Conservation (phyloP, 495 filamentous ascomycete species). For the Tuber magnatum region DNA sequence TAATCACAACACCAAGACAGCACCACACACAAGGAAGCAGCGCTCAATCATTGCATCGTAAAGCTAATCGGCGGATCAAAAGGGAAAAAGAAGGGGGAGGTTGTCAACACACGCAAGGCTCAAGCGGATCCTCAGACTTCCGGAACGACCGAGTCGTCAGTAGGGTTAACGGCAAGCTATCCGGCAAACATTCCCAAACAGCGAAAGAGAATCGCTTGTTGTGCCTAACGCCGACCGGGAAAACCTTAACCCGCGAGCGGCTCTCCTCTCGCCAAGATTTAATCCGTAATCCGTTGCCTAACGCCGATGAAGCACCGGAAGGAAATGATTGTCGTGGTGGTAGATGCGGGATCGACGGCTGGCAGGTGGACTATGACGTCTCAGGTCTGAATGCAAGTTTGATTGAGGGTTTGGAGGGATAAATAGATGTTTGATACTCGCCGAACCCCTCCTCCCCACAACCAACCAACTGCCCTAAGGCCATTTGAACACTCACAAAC, state of each 20-base stretch:
- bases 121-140: neutral
- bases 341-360: neutral
- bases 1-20: neutral
- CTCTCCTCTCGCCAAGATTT: neutral
- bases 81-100: neutral
- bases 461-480: neutral
- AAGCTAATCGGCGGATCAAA: neutral
- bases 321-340: neutral
- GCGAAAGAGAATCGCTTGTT: too few species aligned
- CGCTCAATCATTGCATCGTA: neutral
- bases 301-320: neutral
- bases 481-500: neutral
- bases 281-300: neutral
- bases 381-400: neutral
- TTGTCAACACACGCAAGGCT: neutral
- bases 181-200: too few species aligned
- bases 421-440: neutral
- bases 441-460: neutral
- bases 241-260: neutral
- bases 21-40: neutral
- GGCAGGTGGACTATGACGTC: neutral
- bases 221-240: neutral
- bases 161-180: neutral
- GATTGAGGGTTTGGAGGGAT: neutral
- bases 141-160: too few species aligned